Percentiles rank a stretch among this genome's conserved stretches.
These are phyloP conservation scores for Clavispora vitiphila DNA, from an alignment of 805 yeast genomes.

Conservation along the genomic window DNA sequence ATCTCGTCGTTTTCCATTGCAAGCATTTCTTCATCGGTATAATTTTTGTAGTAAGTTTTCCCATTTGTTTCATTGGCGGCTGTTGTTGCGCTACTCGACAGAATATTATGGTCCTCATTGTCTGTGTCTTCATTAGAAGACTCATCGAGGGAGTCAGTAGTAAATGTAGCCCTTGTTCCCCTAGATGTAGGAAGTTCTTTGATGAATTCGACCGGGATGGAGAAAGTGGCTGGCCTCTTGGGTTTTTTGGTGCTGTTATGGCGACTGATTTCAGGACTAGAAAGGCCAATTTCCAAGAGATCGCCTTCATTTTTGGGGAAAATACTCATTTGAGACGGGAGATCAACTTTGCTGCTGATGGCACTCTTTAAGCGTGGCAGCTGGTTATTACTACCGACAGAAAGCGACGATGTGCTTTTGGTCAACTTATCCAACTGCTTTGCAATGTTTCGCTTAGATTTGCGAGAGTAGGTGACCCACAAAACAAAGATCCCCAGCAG, in stretches of 20 bases:
- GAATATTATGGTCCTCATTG: neutral
- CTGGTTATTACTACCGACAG: neutral
- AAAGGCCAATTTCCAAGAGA: conserved; percentile 24
- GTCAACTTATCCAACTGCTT: conserved; percentile 24
- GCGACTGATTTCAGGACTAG: conserved; percentile 26
- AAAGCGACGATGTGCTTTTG: conserved; percentile 14
- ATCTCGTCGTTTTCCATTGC: conserved; percentile 43
- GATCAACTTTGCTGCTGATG: conserved; percentile 16
- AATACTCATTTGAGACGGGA: conserved; percentile 56
- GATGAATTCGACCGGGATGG: conserved; percentile 22
- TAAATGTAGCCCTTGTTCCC: neutral
- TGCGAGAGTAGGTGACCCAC: conserved; percentile 84
- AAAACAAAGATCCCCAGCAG: conserved; percentile 54
- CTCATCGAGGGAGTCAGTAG: neutral
- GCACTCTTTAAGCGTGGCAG: neutral
- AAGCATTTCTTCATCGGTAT: conserved; percentile 40
- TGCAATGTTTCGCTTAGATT: conserved; percentile 18
- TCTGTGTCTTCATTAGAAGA: conserved; percentile 1
- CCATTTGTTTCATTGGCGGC: conserved; percentile 6
- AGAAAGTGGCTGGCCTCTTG: conserved; percentile 21
- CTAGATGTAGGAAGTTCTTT: conserved; percentile 1
- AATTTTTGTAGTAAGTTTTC: conserved; percentile 16
- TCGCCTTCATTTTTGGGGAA: conserved; percentile 34
- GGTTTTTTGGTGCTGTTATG: conserved; percentile 32
- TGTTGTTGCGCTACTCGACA: neutral